Conservation (phyloP, 257 asterid genomes). For the Solanum chilense region DNA sequence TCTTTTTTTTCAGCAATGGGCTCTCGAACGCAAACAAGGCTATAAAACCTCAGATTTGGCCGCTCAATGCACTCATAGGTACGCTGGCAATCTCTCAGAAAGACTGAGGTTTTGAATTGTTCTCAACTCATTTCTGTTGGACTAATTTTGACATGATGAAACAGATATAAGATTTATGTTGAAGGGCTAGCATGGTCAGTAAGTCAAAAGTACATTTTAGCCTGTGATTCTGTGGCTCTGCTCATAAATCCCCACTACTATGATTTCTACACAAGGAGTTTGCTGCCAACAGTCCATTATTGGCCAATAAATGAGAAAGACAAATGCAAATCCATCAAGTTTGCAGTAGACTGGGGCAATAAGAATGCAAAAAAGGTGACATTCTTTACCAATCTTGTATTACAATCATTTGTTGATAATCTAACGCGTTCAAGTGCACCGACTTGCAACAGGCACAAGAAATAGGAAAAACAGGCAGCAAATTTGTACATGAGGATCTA, state of each 20-base stretch:
- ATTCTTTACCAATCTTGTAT: background rate
- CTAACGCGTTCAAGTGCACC: background rate
- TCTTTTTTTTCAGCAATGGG: conserved; percentile 50
- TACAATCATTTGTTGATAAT: background rate
- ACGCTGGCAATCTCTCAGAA: background rate
- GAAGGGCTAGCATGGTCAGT: conserved; percentile 94
- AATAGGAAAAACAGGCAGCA: conserved; percentile 69
- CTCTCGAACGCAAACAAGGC: conserved; percentile 37
- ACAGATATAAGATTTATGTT: conserved; percentile 69
- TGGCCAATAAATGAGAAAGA: conserved; percentile 50
- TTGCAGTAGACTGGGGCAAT: conserved; percentile 91
- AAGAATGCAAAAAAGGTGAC: conserved; percentile 44
- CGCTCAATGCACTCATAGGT: conserved; percentile 70
- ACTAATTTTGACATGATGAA: background rate
- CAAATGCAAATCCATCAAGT: conserved; percentile 48
- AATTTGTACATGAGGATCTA: conserved; percentile 49
- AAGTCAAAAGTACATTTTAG: conserved; percentile 77
- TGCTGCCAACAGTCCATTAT: conserved; percentile 61
- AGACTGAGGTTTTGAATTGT: background rate
- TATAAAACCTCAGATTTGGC: conserved; percentile 49
- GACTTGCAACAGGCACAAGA: conserved; percentile 45
- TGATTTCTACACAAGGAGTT: conserved; percentile 74
- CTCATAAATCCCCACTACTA: conserved; percentile 42
- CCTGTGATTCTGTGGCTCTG: conserved; percentile 72
- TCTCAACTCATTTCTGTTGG: background rate